Evolutionary conservation across 2,329 filamentous ascomycete genomes (phyloP).

Genomic region (Tolypocladium pustulatum): DNA sequence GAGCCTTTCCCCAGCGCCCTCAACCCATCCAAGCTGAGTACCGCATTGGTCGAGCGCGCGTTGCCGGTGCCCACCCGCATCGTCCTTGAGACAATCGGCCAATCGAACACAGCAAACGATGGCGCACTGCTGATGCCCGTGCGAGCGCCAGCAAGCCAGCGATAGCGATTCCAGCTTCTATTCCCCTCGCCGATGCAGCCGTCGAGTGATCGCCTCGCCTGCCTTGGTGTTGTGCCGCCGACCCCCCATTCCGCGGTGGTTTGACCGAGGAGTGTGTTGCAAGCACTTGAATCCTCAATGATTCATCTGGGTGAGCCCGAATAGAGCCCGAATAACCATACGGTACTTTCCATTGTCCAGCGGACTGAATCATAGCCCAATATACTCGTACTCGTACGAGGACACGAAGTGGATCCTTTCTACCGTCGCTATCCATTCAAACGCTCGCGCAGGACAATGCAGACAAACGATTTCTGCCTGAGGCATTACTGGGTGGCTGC

Average conservation of each 20-base stretch:
- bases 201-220: neutral
- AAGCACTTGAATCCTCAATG: neutral
- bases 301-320: neutral
- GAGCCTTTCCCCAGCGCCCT: neutral
- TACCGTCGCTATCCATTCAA: neutral
- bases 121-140: neutral
- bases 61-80: neutral
- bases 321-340: neutral
- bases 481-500: neutral
- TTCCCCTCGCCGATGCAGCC: neutral
- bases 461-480: neutral
- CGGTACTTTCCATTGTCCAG: neutral
- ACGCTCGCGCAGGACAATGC: neutral
- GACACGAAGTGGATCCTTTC: neutral
- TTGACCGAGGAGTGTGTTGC: neutral
- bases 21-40: neutral
- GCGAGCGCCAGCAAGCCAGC: neutral
- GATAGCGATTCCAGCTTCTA: no score
- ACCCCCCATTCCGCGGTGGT: neutral
- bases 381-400: no score
- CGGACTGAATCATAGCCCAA: neutral
- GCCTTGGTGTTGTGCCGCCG: neutral
- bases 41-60: neutral
- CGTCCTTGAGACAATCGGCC: neutral
- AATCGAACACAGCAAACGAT: neutral